A percentile compares a stretch with the other conserved stretches of the same genome.
These are phyloP conservation scores for Fusarium domesticum DNA, from an alignment of 2,329 filamentous ascomycete species.

Conservation along the genomic window DNA sequence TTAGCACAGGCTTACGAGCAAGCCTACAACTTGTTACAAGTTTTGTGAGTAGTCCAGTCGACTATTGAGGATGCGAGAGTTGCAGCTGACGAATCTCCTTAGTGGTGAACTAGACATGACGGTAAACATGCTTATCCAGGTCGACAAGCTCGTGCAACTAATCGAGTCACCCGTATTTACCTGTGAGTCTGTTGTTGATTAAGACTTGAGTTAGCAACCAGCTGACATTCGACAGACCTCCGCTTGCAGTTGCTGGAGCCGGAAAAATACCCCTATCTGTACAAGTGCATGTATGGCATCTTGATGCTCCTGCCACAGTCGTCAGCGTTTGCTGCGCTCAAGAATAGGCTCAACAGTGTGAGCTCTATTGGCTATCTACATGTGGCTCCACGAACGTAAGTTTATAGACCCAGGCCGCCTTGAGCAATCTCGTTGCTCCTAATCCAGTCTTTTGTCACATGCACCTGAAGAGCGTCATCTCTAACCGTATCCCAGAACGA, in stretches of 20 bases:
- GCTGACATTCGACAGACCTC: slow-evolving; percentile 58
- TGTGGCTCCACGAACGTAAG: slow-evolving; percentile 70
- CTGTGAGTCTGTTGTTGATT: slow-evolving; percentile 56
- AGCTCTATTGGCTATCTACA: slow-evolving; percentile 96
- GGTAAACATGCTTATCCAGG: slow-evolving; percentile 96
- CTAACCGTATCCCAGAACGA: slow-evolving; percentile 35
- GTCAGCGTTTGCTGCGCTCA: slow-evolving; percentile 91
- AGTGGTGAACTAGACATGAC: slow-evolving; percentile 98
- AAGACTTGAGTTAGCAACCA: background rate
- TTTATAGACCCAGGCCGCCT: background rate
- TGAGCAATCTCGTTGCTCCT: background rate
- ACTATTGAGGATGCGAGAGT: background rate
- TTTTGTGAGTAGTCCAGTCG: slow-evolving; percentile 64
- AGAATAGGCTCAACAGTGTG: slow-evolving; percentile 94
- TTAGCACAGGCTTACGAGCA: slow-evolving; percentile 97
- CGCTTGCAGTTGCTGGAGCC: slow-evolving; percentile 93
- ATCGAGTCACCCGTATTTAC: slow-evolving; percentile 98
- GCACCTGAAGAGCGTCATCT: background rate
- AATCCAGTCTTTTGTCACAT: background rate
- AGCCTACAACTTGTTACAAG: slow-evolving; percentile 91
- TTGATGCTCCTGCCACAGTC: slow-evolving; percentile 98
- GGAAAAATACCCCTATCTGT: slow-evolving; percentile 89
- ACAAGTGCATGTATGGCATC: slow-evolving; percentile 96
- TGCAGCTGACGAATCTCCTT: background rate
- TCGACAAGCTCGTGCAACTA: slow-evolving; percentile 95